A percentile compares a stretch with the other conserved stretches of the same genome.
phyloP scores from a whole-genome alignment of 2,329 filamentous ascomycete genomes.

The Mollisiaceae sp. region DNA sequence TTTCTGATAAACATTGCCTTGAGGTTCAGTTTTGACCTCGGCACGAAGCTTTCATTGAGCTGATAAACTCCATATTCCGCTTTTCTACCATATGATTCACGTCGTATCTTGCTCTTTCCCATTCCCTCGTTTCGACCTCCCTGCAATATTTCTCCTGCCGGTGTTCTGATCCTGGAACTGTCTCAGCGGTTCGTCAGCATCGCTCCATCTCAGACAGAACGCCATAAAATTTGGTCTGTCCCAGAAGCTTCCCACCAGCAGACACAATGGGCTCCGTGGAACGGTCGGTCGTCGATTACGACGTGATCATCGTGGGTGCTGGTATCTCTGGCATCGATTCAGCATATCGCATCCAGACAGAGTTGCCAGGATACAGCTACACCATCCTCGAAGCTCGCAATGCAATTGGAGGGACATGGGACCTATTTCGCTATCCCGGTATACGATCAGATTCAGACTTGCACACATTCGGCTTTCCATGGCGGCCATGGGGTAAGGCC shows the following conservation, averaged over 20 bases:
- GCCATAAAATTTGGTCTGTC: not conserved
- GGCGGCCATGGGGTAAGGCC: conserved; percentile 68
- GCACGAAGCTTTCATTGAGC: not conserved
- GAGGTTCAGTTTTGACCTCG: not conserved
- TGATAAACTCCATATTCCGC: not conserved
- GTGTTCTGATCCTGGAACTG: not conserved
- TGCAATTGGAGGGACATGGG: conserved; percentile 77
- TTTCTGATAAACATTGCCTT: not conserved
- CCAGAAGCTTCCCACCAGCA: not conserved
- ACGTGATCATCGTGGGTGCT: conserved; percentile 71
- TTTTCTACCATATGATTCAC: not conserved
- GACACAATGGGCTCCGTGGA: conserved; percentile 20
- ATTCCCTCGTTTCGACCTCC: not conserved
- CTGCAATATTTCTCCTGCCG: not conserved
- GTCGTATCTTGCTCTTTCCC: not conserved
- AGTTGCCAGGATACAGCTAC: conserved; percentile 60
- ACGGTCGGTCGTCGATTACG: conserved; percentile 39
- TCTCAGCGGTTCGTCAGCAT: conserved; percentile 2
- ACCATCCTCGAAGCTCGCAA: conserved; percentile 71
- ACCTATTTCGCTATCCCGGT: conserved; percentile 77
- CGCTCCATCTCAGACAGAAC: not conserved
- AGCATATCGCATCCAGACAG: conserved; percentile 70
- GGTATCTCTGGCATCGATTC: conserved; percentile 79
- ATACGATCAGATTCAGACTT: conserved; percentile 69
- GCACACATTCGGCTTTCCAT: conserved; percentile 68